Evolutionary conservation across 805 yeast species (phyloP).

Genomic region (Yamadazyma phyllophila): DNA sequence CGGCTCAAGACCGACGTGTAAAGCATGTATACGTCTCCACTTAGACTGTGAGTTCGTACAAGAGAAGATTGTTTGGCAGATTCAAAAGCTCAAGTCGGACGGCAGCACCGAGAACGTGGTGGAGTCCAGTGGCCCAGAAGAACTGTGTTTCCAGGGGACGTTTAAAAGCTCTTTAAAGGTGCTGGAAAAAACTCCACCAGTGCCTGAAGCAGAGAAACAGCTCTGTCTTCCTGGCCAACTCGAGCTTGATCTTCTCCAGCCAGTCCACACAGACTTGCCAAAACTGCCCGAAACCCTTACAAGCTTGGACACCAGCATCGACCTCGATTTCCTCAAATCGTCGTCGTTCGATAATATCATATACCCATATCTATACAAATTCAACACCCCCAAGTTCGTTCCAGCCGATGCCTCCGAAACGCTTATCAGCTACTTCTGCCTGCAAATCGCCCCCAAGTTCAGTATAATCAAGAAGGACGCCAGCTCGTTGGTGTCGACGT

Average conservation of each 20-base stretch:
- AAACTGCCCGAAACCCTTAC: no score
- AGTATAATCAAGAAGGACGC: conserved; percentile 1
- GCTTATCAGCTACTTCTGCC: conserved; percentile 2
- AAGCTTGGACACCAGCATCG: no score
- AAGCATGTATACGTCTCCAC: conserved; percentile 1
- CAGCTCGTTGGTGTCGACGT: conserved; percentile 5
- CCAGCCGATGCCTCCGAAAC: neutral
- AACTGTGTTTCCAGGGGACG: neutral
- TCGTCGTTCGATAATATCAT: neutral
- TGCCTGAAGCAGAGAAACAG: no score
- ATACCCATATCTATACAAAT: neutral
- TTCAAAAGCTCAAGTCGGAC: conserved; percentile 2
- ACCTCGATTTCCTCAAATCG: no score
- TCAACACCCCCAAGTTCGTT: conserved; percentile 2
- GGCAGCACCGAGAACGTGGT: conserved; percentile 3
- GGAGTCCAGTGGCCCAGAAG: neutral
- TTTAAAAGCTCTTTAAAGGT: neutral
- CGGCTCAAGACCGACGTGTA: conserved; percentile 22
- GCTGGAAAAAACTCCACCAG: neutral
- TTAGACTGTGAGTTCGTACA: conserved; percentile 1
- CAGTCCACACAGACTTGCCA: no score
- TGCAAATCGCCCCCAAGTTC: conserved; percentile 5
- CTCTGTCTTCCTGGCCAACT: no score
- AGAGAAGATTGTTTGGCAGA: conserved; percentile 2
- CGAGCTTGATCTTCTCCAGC: no score